Percentiles rank a stretch among this genome's conserved stretches.
phyloP scores from a whole-genome alignment of 2,329 filamentous ascomycete species.

The Stagonosporopsis vannaccii region DNA sequence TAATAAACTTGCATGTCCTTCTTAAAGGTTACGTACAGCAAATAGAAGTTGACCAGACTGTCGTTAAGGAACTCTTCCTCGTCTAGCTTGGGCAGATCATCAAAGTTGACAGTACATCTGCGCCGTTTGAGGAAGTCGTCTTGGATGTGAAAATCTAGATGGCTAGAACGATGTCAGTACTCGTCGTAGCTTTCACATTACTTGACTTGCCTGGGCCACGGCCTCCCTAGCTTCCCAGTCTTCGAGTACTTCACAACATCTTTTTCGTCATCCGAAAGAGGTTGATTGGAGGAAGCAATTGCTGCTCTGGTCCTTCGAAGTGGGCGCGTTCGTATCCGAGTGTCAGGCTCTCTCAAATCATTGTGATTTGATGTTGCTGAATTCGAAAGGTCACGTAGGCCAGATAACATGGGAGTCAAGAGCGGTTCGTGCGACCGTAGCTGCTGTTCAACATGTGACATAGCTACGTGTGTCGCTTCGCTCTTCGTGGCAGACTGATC shows the following conservation, averaged over 20 bases:
- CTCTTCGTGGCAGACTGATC: constrained; percentile 7
- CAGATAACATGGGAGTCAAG: background rate
- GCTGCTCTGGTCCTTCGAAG: constrained; percentile 20
- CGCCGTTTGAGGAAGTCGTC: constrained; percentile 7
- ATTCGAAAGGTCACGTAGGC: background rate
- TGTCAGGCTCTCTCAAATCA: background rate
- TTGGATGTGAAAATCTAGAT: background rate
- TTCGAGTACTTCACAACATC: constrained; percentile 29
- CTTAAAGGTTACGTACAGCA: constrained; percentile 58
- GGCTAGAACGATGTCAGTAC: background rate
- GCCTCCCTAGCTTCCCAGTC: constrained; percentile 34
- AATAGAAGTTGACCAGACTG: constrained; percentile 87
- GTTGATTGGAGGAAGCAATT: constrained; percentile 6
- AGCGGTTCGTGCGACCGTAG: background rate
- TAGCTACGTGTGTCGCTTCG: background rate
- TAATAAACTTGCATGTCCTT: background rate
- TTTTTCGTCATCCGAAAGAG: background rate
- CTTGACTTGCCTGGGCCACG: constrained; percentile 35
- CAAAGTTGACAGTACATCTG: constrained; percentile 62
- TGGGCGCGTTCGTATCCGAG: constrained; percentile 9
- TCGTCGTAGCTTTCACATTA: too few relatives aligned
- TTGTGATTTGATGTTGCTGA: background rate
- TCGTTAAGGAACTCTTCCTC: constrained; percentile 91
- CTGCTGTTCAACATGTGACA: background rate
- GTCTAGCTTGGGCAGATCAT: constrained; percentile 79